phyloP scores from a whole-genome alignment of 2,329 filamentous ascomycete species.

The Domatiomyces catenatus region DNA sequence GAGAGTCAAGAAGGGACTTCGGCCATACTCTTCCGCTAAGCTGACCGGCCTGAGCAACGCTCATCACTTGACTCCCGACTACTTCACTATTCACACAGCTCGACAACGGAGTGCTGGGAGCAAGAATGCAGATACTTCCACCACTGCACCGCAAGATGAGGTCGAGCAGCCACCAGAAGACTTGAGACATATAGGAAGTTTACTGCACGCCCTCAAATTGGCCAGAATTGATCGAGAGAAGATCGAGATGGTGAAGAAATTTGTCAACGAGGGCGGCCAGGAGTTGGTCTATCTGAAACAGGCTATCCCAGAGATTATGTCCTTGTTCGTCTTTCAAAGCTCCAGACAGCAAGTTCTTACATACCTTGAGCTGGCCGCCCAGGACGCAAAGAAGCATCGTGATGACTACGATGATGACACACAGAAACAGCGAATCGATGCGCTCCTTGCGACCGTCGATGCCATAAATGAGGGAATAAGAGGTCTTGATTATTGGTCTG shows the following conservation, averaged over 20 bases:
- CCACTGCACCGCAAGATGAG: slow-evolving; percentile 24
- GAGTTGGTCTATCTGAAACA: slow-evolving; percentile 62
- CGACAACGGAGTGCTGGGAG: slow-evolving; percentile 31
- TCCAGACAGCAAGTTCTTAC: slow-evolving; percentile 64
- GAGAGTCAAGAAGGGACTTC: slow-evolving; percentile 46
- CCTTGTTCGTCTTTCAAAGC: slow-evolving; percentile 73
- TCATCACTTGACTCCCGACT: slow-evolving; percentile 58
- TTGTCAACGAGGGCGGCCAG: slow-evolving; percentile 59
- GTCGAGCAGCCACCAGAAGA: slow-evolving; percentile 36
- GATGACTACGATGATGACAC: slow-evolving; percentile 33
- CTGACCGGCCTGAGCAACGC: slow-evolving; percentile 31
- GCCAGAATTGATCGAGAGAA: slow-evolving; percentile 82
- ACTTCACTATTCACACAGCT: slow-evolving; percentile 59
- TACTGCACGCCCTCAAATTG: slow-evolving; percentile 53
- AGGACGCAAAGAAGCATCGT: slow-evolving; percentile 37
- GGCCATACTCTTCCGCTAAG: slow-evolving; percentile 20
- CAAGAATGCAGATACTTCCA: slow-evolving; percentile 16
- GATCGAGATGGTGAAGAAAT: slow-evolving; percentile 65
- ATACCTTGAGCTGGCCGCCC: slow-evolving; percentile 50
- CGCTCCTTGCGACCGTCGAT: slow-evolving; percentile 57
- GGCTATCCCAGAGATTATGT: slow-evolving; percentile 75
- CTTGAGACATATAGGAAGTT: slow-evolving; percentile 48
- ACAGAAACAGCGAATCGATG: slow-evolving; percentile 40
- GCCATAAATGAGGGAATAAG: slow-evolving; percentile 69
- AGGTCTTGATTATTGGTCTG: slow-evolving; percentile 74